Percentiles rank a stretch among this genome's conserved stretches.
Conservation (phyloP, 768 basidiomycete genomes). For the Boletus bicolor region DNA sequence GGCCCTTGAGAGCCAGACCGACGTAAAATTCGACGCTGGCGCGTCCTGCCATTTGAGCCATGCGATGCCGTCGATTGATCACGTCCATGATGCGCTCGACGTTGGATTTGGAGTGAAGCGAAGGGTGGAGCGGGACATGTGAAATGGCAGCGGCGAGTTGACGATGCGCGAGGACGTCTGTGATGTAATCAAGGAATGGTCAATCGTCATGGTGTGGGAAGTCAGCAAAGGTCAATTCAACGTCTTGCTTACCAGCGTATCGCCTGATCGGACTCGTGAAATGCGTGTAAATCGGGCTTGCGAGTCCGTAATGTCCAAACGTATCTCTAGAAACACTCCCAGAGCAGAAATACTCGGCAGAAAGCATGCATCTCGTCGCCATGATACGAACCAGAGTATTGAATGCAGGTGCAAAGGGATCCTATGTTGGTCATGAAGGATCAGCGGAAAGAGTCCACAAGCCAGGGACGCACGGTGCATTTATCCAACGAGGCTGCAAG, state of each 20-base stretch:
- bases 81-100: slow-evolving; percentile 84
- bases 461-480: slow-evolving; percentile 62
- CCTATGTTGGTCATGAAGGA: slow-evolving; percentile 42
- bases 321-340: slow-evolving; percentile 90
- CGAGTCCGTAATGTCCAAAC: slow-evolving; percentile 97
- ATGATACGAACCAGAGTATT: slow-evolving; percentile 98
- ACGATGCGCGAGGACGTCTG: slow-evolving; percentile 91
- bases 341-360: slow-evolving; percentile 97
- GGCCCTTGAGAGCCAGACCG: slow-evolving; percentile 81
- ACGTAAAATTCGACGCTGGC: slow-evolving; percentile 99
- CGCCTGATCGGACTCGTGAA: slow-evolving; percentile 97
- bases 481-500: slow-evolving; percentile 84
- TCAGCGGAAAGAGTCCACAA: background rate
- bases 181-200: background rate
- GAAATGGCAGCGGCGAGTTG: slow-evolving; percentile 90
- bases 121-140: slow-evolving; percentile 77
- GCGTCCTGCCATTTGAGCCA: slow-evolving; percentile 96
- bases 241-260: slow-evolving; percentile 69
- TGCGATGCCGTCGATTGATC: slow-evolving; percentile 88
- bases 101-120: slow-evolving; percentile 82
- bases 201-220: background rate
- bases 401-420: slow-evolving; percentile 81
- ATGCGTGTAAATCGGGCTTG: slow-evolving; percentile 95
- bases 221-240: no score
- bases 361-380: slow-evolving; percentile 98